Conservation (phyloP, 352 stramenopile genomes). For the Phytophthora nicotianae region DNA sequence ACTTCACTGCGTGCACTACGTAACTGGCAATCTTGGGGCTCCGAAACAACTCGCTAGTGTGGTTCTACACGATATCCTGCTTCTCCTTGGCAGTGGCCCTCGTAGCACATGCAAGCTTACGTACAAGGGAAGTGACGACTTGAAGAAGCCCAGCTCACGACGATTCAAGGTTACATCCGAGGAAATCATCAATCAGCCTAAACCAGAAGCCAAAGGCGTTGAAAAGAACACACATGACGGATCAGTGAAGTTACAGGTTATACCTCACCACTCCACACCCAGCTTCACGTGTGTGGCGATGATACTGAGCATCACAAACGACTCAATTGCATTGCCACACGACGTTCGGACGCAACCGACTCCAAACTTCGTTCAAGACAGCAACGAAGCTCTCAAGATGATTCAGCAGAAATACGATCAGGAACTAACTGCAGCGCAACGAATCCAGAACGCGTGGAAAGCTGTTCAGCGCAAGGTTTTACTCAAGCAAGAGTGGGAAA, state of each 20-base stretch:
- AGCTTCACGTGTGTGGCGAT: slow-evolving; percentile 56
- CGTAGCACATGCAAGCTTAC: slow-evolving; percentile 7
- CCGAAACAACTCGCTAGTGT: slow-evolving; percentile 13
- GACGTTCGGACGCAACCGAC: not conserved
- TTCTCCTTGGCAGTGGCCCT: slow-evolving; percentile 1
- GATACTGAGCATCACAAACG: slow-evolving; percentile 39
- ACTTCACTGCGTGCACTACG: slow-evolving; percentile 12
- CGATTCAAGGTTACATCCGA: not conserved
- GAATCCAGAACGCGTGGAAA: slow-evolving; percentile 42
- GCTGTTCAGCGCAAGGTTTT: slow-evolving; percentile 8
- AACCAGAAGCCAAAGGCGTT: not conserved
- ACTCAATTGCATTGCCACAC: slow-evolving; percentile 2
- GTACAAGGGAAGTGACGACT: slow-evolving; percentile 1
- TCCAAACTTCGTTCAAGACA: slow-evolving; percentile 1
- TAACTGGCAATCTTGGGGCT: not conserved
- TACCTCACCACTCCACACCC: not conserved
- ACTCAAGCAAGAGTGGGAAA: slow-evolving; percentile 3
- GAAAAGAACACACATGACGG: not conserved
- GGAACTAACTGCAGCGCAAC: slow-evolving; percentile 23
- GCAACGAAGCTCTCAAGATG: slow-evolving; percentile 8
- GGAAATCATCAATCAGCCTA: not conserved
- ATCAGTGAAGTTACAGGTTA: slow-evolving; percentile 1
- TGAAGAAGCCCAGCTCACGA: slow-evolving; percentile 12
- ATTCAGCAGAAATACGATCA: slow-evolving; percentile 11
- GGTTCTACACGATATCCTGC: slow-evolving; percentile 12